Evolutionary conservation across 2,329 filamentous ascomycete genomes (phyloP), one percentile per base, ranked within the genome.

Genomic region (Aspergillus caelatus): DNA sequence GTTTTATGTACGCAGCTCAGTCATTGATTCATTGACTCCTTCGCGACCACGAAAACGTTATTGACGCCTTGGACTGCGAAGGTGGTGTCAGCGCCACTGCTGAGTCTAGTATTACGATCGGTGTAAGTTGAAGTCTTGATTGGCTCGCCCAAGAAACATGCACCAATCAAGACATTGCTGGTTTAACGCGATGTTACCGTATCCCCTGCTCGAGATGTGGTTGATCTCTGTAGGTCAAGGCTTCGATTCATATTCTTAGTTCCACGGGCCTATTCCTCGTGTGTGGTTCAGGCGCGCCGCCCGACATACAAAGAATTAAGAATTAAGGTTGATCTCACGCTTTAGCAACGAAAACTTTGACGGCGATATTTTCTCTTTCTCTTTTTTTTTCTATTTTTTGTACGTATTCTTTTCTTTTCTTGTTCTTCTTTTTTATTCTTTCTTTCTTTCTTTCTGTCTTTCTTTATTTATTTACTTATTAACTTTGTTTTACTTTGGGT

Each of bases 111-210:
- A 43, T 43, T 36, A 55, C 32, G 23, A 12, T 26, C 14, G 10
- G 39, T 39, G 26, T 55, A 55, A 10, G 21, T 16, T 16, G 23
- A 26, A 5, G 34, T 2, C 12, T 55, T 55, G 23, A 50, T 59
- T 52, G 46, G 30, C 2, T 41, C 46, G 32, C 6, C 41, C 12
- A 26, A 39, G 19, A 11, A 28, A 19, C 28, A 19, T 50, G 36
- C 21, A 41, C 45, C 45, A 36, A 46, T 36, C n/a, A 36, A 54
- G 34, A 36, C 45, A 45, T 32, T 26, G 23, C 39, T 36, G 57
- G 39, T 54, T 53, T 50, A 21, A 32, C 56, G 28, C 60, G 61
- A 62, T 62, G 61, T 59, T 46, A 62, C 56, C 46, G 54, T 58
- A 54, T 48, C 59, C 36, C 52, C n/a, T 36, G 7, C 21, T 50